Conservation (phyloP, 208 protist genomes). For the Sergeia podlipaevii region DNA sequence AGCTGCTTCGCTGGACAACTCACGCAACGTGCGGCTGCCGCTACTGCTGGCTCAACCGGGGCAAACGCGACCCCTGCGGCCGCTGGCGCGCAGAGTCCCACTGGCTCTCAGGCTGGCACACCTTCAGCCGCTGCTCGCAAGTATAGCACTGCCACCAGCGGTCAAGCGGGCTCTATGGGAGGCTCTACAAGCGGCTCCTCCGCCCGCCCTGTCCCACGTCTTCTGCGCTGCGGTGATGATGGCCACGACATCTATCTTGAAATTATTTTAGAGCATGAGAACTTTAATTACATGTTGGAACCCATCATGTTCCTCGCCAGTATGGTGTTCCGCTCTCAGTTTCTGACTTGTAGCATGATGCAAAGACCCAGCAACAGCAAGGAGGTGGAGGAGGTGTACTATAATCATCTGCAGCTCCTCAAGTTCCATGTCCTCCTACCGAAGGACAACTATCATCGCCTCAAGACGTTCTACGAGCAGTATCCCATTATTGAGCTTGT, state of each 20-base stretch:
- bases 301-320: slow-evolving; percentile 68
- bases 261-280: slow-evolving; percentile 58
- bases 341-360: slow-evolving; percentile 69
- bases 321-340: slow-evolving; percentile 83
- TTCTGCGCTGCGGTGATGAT: slow-evolving; percentile 1
- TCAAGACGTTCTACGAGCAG: slow-evolving; percentile 67
- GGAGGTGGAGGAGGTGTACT: slow-evolving; percentile 69
- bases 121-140: no score
- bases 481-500: slow-evolving; percentile 66
- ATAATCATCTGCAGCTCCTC: slow-evolving; percentile 67
- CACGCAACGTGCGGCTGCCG: slow-evolving; percentile 2
- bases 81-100: slow-evolving; percentile 2
- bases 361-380: slow-evolving; percentile 39
- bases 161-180: no score
- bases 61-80: background rate
- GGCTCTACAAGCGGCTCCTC: no score
- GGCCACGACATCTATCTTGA: slow-evolving; percentile 62
- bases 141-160: no score
- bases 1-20: slow-evolving; percentile 36
- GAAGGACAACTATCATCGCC: slow-evolving; percentile 41
- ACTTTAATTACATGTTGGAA: slow-evolving; percentile 54
- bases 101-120: background rate
- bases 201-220: no score
- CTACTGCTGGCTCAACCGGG: background rate
- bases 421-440: slow-evolving; percentile 51